A percentile compares a stretch with the other conserved stretches of the same genome.
phyloP scores from a whole-genome alignment of 768 basidiomycete species.

The Mrakia gelida region DNA sequence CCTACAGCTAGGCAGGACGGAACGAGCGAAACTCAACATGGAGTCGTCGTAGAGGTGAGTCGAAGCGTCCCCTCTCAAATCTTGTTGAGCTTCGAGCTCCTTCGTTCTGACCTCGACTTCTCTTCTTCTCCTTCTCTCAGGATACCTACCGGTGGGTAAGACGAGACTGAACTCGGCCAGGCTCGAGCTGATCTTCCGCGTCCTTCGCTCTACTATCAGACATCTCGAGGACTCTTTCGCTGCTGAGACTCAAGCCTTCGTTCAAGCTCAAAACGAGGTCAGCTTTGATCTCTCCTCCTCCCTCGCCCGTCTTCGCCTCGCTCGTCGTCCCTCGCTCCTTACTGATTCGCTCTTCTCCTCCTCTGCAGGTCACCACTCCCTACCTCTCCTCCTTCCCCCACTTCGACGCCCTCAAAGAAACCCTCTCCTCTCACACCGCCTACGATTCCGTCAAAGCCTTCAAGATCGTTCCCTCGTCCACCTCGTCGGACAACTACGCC shows the following conservation, averaged over 20 bases:
- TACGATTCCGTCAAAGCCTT: constrained; percentile 1
- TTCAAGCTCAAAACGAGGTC: constrained; percentile 27
- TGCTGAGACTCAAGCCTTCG: constrained; percentile 20
- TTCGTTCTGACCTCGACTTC: neutral
- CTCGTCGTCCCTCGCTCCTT: neutral
- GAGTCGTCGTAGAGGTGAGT: constrained; percentile 21
- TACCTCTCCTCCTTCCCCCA: constrained; percentile 4
- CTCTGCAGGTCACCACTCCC: neutral
- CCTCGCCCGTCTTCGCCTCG: neutral
- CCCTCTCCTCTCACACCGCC: constrained; percentile 13
- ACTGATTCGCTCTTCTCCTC: neutral
- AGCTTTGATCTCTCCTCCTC: neutral
- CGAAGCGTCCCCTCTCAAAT: neutral
- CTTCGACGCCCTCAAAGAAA: neutral
- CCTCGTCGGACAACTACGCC: neutral
- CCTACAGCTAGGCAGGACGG: constrained; percentile 21
- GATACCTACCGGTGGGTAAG: constrained; percentile 8
- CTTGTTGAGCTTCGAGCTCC: neutral
- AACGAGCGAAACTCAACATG: constrained; percentile 12
- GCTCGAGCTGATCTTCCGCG: neutral
- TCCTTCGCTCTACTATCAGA: neutral
- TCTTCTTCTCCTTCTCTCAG: neutral
- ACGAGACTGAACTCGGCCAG: neutral
- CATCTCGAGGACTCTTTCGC: constrained; percentile 31
- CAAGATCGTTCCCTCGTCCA: neutral